Evolutionary conservation across 129 eudicot genomes (phyloP), one percentile per base, ranked within the genome.

Genomic region (Artemisia argyi): DNA sequence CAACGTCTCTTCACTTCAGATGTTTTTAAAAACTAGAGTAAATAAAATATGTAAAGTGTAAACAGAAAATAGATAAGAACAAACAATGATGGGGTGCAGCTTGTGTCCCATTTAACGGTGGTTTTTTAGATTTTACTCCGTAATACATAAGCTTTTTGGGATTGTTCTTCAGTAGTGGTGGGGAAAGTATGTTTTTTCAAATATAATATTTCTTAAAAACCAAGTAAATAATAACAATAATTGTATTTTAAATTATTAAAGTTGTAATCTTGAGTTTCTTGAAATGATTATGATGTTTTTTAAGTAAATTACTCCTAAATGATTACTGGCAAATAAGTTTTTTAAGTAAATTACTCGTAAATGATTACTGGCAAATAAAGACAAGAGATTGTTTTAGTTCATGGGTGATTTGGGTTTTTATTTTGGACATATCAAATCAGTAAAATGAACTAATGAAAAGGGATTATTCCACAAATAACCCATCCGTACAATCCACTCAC

Each of bases 31-130:
- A 51, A 3, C 1, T 51, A 66, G 20, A 71, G 6, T 17, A 3
- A 24, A 4, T 3, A 19, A 60, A 60, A 61, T 30, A 4, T 30
- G 35, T 30, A 30, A 30, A 30, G 35, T 4, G 35, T 30, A 0
- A 2, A 30, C 0, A 28, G 44, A 39, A 17, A 68, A 56, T 61
- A 60, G 51, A 61, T 60, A 18, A 76, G 52, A 52, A 47, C 54
- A 76, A 60, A 57, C 62, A 67, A 75, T 75, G 79, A 75, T 66
- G 79, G 73, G 67, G 20, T 12, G 79, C 78, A 46, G 73, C 67
- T 74, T 74, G 59, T 65, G 79, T 55, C 80, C 80, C 62, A 24
- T 50, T 26, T 58, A 76, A 76, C 55, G 74, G 61, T 76, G 74
- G 51, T 47, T 57, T 56, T 39, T 76, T 55, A 35, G 74, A 48